Evolutionary conservation across 2,329 filamentous ascomycete genomes (phyloP).

Genomic region (Pyrenophora tritici-repentis): DNA sequence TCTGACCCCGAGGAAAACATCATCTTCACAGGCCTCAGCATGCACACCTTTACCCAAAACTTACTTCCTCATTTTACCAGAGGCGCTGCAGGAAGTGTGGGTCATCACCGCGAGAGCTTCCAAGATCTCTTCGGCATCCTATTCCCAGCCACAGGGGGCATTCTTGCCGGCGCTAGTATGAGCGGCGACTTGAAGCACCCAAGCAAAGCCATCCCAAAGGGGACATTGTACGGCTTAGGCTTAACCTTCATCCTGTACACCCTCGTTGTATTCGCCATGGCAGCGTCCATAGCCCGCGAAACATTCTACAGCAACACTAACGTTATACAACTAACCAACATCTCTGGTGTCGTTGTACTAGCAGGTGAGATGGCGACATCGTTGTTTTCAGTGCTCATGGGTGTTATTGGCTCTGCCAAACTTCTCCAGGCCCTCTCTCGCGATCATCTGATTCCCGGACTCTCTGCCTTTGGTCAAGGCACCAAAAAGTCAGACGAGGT

Average conservation of each 20-base stretch:
- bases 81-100: slow-evolving; percentile 65
- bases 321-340: slow-evolving; percentile 78
- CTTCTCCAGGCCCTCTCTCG: slow-evolving; percentile 81
- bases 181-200: slow-evolving; percentile 83
- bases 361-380: slow-evolving; percentile 82
- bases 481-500: slow-evolving; percentile 70
- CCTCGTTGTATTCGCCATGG: slow-evolving; percentile 77
- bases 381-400: slow-evolving; percentile 86
- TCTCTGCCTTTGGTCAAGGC: slow-evolving; percentile 74
- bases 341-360: slow-evolving; percentile 75
- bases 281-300: slow-evolving; percentile 72
- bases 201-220: slow-evolving; percentile 81
- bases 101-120: slow-evolving; percentile 70
- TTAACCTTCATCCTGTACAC: slow-evolving; percentile 78
- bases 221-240: slow-evolving; percentile 77
- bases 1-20: slow-evolving; percentile 65
- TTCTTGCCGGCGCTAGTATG: slow-evolving; percentile 80
- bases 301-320: slow-evolving; percentile 78
- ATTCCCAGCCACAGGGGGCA: slow-evolving; percentile 71
- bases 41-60: slow-evolving; percentile 73
- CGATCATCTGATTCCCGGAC: slow-evolving; percentile 77
- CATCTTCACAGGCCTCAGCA: slow-evolving; percentile 76
- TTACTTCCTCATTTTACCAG: slow-evolving; percentile 69
- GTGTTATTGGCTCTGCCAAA: slow-evolving; percentile 82
- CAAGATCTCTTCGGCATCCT: slow-evolving; percentile 84